phyloP scores from a whole-genome alignment of 1,284 basidiomycete species.

The Hymenochaete sp. region DNA sequence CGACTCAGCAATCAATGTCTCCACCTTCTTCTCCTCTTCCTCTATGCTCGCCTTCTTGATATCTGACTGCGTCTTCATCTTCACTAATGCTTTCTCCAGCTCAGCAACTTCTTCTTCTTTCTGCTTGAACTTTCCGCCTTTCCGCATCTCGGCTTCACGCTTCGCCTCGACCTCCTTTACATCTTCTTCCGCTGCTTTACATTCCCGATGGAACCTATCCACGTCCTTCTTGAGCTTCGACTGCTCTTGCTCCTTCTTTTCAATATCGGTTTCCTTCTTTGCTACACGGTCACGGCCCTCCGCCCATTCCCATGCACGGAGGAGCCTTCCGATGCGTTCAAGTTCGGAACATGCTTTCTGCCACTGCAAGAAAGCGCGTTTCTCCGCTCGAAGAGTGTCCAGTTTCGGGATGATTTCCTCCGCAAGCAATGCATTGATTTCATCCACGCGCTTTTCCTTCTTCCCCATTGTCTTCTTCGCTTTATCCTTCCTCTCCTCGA shows the following conservation, averaged over 20 bases:
- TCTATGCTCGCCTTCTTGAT: conserved; percentile 71
- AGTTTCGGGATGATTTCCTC: conserved; percentile 97
- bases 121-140: conserved; percentile 74
- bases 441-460: conserved; percentile 95
- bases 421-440: conserved; percentile 70
- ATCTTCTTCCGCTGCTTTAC: conserved; percentile 46
- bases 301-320: conserved; percentile 89
- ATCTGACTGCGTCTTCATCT: conserved; percentile 81
- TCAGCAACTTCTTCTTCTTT: conserved; percentile 74
- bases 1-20: conserved; percentile 47
- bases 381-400: conserved; percentile 85
- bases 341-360: conserved; percentile 88
- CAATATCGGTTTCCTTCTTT: conserved; percentile 47
- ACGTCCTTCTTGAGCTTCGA: conserved; percentile 41
- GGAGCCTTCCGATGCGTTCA: conserved; percentile 77
- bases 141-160: conserved; percentile 56
- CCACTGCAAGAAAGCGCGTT: conserved; percentile 83
- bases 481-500: conserved; percentile 97
- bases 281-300: conserved; percentile 40
- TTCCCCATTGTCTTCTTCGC: conserved; percentile 95
- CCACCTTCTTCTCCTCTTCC: conserved; percentile 71
- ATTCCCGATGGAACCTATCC: conserved; percentile 38
- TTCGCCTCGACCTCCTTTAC: conserved; percentile 53
- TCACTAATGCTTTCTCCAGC: conserved; percentile 80
- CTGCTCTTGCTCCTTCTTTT: conserved; percentile 37